Base-by-base conservation (phyloP, 805 yeast genomes). In the Monosporozyma unispora region DNA sequence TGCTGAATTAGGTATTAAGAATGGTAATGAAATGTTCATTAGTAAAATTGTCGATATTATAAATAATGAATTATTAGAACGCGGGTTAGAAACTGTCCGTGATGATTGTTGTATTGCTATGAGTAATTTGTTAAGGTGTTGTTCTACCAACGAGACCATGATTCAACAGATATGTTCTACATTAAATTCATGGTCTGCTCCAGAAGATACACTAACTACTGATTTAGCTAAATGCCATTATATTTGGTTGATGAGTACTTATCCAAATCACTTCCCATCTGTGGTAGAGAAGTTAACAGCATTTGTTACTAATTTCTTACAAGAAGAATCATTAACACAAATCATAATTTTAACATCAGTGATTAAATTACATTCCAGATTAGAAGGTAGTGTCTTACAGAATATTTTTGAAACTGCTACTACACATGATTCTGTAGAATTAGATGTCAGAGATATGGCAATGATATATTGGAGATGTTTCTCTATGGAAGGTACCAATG, bases 391-490 rank as follows among this genome's bases (percentile, higher is more conserved):
- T 18, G 53, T 75, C 23, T 70, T 85, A 54, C 90, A 84, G 58
- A 71, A 70, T 41, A 73, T 81, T 6, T 73, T 85, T 56, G 82
- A 79, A 52, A 63, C 74, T 51, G 80, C 87, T 9, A 47, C 49
- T 6, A 84, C 89, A 3, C 77, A 76, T 50, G 75, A 78, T 41
- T 73, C 84, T 50, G 84, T 82, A 52, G 83, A 82, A 59, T 79
- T 87, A 2, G 95, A 85, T 61, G 84, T 85, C 25, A 75, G 93
- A 64, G 95, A 85, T 63, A 79, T 82, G 70, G 89, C 91, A 0
- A 85, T 77, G 63, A 71, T 85, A 40, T 85, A 84, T 62, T 85
- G 93, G 93, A 76, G 95, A 68, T 72, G 86, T 45, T 68, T 85
- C 46, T 83, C 89, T 1, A 50, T 69, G 50, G 72, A 69, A 35